A percentile compares a stretch with the other conserved stretches of the same genome.
These are phyloP conservation scores for Candida germanica DNA, from an alignment of 805 yeast species.

Conservation along the genomic window DNA sequence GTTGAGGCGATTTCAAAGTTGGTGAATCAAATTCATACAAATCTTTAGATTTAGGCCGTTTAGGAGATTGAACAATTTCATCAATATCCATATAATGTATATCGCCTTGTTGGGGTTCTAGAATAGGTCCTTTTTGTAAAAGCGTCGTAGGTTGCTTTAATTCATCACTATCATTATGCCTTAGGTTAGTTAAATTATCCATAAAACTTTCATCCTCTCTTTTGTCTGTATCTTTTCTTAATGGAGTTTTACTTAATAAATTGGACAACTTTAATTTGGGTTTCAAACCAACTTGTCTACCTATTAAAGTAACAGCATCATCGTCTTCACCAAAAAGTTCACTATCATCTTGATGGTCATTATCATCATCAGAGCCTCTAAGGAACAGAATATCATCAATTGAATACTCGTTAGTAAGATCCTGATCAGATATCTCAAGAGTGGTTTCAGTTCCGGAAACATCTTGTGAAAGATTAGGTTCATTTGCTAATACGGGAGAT, in stretches of 20 bases:
- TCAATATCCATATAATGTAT: conserved; percentile 1
- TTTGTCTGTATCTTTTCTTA: background rate
- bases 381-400: conserved; percentile 5
- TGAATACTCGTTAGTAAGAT: background rate
- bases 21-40: conserved; percentile 1
- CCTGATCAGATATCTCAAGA: conserved; percentile 16
- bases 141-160: background rate
- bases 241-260: conserved; percentile 1
- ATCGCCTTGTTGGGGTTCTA: background rate
- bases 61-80: background rate
- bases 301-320: conserved; percentile 12
- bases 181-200: conserved; percentile 21
- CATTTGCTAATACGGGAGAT: conserved; percentile 1
- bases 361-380: background rate
- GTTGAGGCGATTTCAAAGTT: background rate
- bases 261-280: conserved; percentile 1
- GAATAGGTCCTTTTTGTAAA: background rate
- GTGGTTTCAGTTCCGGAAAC: conserved; percentile 16
- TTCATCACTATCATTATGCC: conserved; percentile 26
- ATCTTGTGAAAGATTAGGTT: conserved; percentile 10
- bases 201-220: conserved; percentile 17
- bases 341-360: background rate
- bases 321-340: no score
- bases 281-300: conserved; percentile 1
- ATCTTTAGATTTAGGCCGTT: background rate